These are phyloP conservation scores for Acanthamoeba culbertsoni DNA, from an alignment of 208 protist species.

Conservation along the genomic window DNA sequence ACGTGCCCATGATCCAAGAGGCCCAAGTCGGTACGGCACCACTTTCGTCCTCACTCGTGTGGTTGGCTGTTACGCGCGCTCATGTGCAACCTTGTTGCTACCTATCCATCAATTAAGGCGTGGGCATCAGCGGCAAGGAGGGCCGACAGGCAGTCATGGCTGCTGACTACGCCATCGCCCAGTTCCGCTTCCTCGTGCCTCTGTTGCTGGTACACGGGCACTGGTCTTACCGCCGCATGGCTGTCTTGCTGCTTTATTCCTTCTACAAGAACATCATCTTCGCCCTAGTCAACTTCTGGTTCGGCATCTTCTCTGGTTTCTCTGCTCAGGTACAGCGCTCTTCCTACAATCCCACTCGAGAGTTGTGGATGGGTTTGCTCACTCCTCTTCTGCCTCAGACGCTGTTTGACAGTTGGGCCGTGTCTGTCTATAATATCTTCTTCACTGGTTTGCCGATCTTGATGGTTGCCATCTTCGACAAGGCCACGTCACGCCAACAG, in stretches of 20 bases:
- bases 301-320: conserved; percentile 88
- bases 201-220: conserved; percentile 94
- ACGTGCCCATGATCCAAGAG: conserved; percentile 95
- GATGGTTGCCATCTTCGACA: conserved; percentile 83
- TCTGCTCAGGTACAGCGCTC: conserved; percentile 87
- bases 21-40: conserved; percentile 64
- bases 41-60: neutral
- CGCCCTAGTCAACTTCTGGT: conserved; percentile 90
- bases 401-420: conserved; percentile 67
- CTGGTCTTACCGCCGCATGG: conserved; percentile 92
- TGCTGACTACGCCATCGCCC: conserved; percentile 83
- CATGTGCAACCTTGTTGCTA: conserved; percentile 57
- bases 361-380: neutral
- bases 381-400: conserved; percentile 8
- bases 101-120: conserved; percentile 62
- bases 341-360: neutral
- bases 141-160: conserved; percentile 85
- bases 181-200: conserved; percentile 82
- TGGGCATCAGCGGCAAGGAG: conserved; percentile 88
- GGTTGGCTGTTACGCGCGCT: neutral
- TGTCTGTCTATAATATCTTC: conserved; percentile 85
- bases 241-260: conserved; percentile 91
- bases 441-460: conserved; percentile 88
- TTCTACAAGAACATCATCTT: conserved; percentile 98
- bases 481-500: conserved; percentile 62